Conservation (phyloP, 2,329 filamentous ascomycete genomes). For the Colletotrichum falcatum region DNA sequence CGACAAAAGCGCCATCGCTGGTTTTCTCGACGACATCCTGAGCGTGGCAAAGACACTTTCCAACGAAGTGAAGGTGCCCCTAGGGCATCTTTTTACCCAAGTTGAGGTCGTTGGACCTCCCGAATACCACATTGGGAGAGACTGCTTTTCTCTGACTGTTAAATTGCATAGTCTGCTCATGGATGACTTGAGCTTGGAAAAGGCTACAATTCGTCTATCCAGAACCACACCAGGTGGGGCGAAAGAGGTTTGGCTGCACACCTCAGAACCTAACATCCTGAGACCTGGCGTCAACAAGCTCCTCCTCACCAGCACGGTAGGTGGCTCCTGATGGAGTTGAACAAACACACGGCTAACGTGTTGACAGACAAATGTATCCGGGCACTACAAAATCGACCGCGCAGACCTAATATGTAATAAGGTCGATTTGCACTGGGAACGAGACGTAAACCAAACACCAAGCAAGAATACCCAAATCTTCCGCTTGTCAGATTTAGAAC, state of each 20-base stretch:
- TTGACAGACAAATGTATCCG: constrained; percentile 71
- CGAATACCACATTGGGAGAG: constrained; percentile 75
- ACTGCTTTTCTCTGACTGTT: constrained; percentile 80
- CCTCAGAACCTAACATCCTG: constrained; percentile 56
- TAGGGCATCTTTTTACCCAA: constrained; percentile 80
- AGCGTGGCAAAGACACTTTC: constrained; percentile 57
- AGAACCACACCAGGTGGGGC: constrained; percentile 36
- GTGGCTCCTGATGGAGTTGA: constrained; percentile 35
- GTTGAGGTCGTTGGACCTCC: constrained; percentile 77
- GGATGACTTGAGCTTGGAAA: constrained; percentile 75
- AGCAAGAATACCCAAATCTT: constrained; percentile 64
- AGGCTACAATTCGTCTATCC: constrained; percentile 53
- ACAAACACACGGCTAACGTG: constrained; percentile 45
- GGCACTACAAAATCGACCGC: constrained; percentile 80
- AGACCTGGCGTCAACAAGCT: constrained; percentile 62
- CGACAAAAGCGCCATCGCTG: constrained; percentile 56
- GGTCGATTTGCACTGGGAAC: constrained; percentile 74
- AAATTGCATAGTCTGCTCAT: constrained; percentile 78
- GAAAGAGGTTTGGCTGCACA: constrained; percentile 63
- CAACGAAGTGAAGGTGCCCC: constrained; percentile 73
- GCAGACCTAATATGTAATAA: constrained; percentile 74
- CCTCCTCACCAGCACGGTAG: constrained; percentile 48
- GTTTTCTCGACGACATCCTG: constrained; percentile 62
- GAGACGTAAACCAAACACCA: constrained; percentile 62
- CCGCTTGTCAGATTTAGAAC: constrained; percentile 71